Evolutionary conservation across 768 basidiomycete species (phyloP).

Genomic region (Neoboletus brunneissimus): DNA sequence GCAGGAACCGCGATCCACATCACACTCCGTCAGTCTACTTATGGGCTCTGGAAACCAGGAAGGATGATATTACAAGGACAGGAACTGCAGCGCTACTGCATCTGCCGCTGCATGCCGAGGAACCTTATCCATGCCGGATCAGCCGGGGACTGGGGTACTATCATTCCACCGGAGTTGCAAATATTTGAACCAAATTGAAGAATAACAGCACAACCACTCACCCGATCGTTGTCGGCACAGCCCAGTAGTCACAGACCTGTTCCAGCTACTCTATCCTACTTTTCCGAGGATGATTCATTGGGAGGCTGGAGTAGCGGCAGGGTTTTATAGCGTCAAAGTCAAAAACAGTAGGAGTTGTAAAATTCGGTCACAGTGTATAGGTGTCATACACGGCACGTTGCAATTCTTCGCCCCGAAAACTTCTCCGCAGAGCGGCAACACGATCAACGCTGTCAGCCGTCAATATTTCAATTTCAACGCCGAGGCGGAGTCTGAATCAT

Average conservation of each 20-base stretch:
- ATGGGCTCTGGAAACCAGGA: constrained; percentile 8
- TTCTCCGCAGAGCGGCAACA: background rate
- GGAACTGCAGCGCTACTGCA: background rate
- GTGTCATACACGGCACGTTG: background rate
- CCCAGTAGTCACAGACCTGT: background rate
- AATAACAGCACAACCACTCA: background rate
- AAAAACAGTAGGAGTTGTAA: background rate
- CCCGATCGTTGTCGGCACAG: background rate
- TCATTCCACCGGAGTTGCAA: background rate
- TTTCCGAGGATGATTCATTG: background rate
- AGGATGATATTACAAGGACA: constrained; percentile 3
- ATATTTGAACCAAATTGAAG: background rate
- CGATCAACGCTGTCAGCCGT: too few relatives aligned
- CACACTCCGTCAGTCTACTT: constrained; percentile 13
- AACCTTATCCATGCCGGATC: constrained; percentile 13
- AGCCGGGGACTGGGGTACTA: background rate
- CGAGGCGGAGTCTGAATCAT: background rate
- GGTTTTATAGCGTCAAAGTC: background rate
- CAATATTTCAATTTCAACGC: background rate
- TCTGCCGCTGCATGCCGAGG: constrained; percentile 13
- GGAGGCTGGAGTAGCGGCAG: background rate
- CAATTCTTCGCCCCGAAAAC: background rate
- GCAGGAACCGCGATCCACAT: background rate
- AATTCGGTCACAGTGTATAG: too few relatives aligned
- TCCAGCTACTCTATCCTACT: background rate